Base-by-base conservation (phyloP, 148 eudicot species). In the Vaccinium darrowii region DNA sequence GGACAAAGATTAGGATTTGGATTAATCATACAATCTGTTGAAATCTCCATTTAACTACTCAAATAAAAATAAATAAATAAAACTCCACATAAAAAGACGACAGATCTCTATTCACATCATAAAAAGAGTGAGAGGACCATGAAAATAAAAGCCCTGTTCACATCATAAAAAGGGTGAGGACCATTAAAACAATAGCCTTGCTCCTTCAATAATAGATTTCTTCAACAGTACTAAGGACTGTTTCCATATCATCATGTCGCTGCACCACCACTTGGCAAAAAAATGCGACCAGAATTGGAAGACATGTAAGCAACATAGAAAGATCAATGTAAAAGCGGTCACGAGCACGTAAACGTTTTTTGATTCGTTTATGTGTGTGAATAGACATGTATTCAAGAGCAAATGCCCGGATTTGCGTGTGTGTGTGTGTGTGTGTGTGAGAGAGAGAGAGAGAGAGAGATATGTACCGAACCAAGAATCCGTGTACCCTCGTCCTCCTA, bases 401-500 rank as follows among this genome's bases (percentile, higher is more conserved):
- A 33, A 2, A 33, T 33, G 36, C 36, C 36, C 36, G 1, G 36
- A 33, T 33, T 33, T n/a, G n/a, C n/a, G n/a, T n/a, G n/a, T 58
- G 39, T 23, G 73, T 39, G 36, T 8, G 85, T 16, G 54, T 7
- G 73, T 36, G n/a, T n/a, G n/a, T n/a, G n/a, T n/a, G 76, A 2
- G 30, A 8, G 79, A 3, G 74, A 62, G 57, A 49, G 74, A 69
- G 83, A 14, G 53, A 73, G 62, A 60, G 65, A 62, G 89, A 86
- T 69, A 77, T 2, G 63, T 90, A 94, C 97, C 97, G 95, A 76
- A 95, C 97, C 53, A 96, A 91, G 87, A 91, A 96, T 16, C 99
- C 99, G 75, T 94, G 98, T n/a, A 36, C 90, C 81, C 98, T 94
- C 90, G 95, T 95, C 60, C 99, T 92, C 75, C 93, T 90, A 87